Evolutionary conservation across 345 rosid species (phyloP), one percentile per base, ranked within the genome.

Genomic region (Bruguiera gymnorhiza): DNA sequence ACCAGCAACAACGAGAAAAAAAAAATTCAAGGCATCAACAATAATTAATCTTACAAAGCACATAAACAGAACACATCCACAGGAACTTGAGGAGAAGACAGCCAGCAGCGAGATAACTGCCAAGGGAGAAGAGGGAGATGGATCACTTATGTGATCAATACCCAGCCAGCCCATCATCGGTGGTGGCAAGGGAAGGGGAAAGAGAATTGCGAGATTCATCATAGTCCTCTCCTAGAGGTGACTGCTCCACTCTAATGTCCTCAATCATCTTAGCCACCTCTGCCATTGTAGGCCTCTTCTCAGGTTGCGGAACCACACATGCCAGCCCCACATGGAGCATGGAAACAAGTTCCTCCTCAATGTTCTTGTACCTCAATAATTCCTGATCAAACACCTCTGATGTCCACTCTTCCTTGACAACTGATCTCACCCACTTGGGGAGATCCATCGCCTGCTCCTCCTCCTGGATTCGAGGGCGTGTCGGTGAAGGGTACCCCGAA

Each of bases 331-430:
- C 96, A 66, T 89, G 98, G 15, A 94, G 86, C 98, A 94, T 91
- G 0, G 95, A 79, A 69, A 91, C 93, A 54, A 93, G 90, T 66
- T 91, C 97, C 70, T 89, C 97, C 70, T 89, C 96, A 18, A 94
- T 91, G 79, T 94, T 91, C 80, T 94, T 94, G 70, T 94, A 94
- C 88, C 98, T 88, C 76, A 94, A 31, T 43, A 94, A 90, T 76
- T 94, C 98, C 75, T 86, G 86, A 76, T 94, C 98, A 73, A 94
- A 94, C 72, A 94, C 97, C 80, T 94, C 98, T 6, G 96, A 94
- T 18, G 98, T 94, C 97, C 97, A 91, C 76, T 91, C 98, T 77
- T 94, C 97, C 82, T 86, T 94, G 48, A 94, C 97, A 36, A 94
- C 96, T 2, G 97, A 94, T 71, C 90, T 76, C 52, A 94, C 98